Percentiles rank a stretch among this genome's conserved stretches.
These are phyloP conservation scores for Termitomyces eurrhizus DNA, from an alignment of 768 basidiomycete species.

Conservation along the genomic window DNA sequence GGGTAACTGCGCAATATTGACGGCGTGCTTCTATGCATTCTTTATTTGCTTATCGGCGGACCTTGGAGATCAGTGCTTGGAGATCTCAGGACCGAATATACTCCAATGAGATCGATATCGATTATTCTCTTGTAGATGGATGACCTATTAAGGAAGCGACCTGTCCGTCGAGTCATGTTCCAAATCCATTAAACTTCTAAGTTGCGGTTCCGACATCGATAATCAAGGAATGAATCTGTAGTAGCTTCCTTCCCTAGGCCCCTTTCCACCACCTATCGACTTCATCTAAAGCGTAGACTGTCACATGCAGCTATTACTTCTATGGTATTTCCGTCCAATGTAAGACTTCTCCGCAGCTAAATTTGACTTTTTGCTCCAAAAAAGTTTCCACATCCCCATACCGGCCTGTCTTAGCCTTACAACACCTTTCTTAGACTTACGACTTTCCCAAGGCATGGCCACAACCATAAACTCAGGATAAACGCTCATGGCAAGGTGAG, in stretches of 20 bases:
- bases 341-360: not conserved
- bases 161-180: not conserved
- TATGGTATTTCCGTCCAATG: not conserved
- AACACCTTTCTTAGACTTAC: not conserved
- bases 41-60: not conserved
- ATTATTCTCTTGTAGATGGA: not conserved
- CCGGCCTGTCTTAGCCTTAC: not conserved
- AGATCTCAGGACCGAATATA: not conserved
- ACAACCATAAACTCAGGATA: not conserved
- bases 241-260: too few relatives aligned
- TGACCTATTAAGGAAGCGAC: not conserved
- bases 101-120: not conserved
- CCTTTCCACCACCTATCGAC: too few relatives aligned
- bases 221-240: too few relatives aligned
- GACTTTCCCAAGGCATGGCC: not conserved
- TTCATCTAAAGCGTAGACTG: too few relatives aligned
- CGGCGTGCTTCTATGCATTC: not conserved
- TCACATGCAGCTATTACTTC: not conserved
- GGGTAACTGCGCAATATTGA: not conserved
- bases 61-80: not conserved
- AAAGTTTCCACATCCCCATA: not conserved
- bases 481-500: not conserved
- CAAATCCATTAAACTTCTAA: not conserved
- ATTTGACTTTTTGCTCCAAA: not conserved
- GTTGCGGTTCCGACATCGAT: not conserved